phyloP scores from a whole-genome alignment of 164 flowering plant species.

The Stephania yunnanensis region DNA sequence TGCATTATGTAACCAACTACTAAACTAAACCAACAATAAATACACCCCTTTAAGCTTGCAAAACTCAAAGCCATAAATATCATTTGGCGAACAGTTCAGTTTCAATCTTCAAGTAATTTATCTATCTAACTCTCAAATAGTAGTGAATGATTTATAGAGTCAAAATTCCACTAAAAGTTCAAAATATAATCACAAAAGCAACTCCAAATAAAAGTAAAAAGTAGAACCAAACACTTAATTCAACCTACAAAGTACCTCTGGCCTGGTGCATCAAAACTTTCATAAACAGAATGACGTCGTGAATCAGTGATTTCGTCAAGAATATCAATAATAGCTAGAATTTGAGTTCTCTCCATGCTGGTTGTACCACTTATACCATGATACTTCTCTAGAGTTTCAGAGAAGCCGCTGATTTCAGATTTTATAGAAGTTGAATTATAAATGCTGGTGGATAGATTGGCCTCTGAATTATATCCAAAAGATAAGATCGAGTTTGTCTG shows the following conservation, averaged over 20 bases:
- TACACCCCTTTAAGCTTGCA: too few relatives aligned
- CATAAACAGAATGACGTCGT: conserved; percentile 52
- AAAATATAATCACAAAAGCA: neutral
- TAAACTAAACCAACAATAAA: too few relatives aligned
- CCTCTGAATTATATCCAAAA: conserved; percentile 19
- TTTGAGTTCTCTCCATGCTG: conserved; percentile 44
- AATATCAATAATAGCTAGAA: conserved; percentile 67
- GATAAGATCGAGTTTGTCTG: conserved; percentile 26
- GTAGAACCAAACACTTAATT: neutral
- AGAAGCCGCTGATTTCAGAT: conserved; percentile 39
- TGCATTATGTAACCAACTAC: too few relatives aligned
- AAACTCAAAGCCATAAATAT: too few relatives aligned
- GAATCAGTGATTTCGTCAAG: conserved; percentile 57
- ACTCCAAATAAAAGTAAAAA: neutral
- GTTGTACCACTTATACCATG: conserved; percentile 26
- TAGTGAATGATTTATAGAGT: neutral
- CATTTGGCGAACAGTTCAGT: neutral
- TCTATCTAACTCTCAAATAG: neutral
- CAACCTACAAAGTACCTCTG: conserved; percentile 52
- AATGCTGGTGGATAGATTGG: conserved; percentile 23
- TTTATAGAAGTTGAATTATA: conserved; percentile 30
- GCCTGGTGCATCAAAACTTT: conserved; percentile 85
- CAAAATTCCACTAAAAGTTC: neutral
- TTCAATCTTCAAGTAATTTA: conserved; percentile 1
- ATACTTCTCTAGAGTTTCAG: conserved; percentile 46